phyloP scores from a whole-genome alignment of 192 early-diverging fungal genomes.

The Backusella circina region DNA sequence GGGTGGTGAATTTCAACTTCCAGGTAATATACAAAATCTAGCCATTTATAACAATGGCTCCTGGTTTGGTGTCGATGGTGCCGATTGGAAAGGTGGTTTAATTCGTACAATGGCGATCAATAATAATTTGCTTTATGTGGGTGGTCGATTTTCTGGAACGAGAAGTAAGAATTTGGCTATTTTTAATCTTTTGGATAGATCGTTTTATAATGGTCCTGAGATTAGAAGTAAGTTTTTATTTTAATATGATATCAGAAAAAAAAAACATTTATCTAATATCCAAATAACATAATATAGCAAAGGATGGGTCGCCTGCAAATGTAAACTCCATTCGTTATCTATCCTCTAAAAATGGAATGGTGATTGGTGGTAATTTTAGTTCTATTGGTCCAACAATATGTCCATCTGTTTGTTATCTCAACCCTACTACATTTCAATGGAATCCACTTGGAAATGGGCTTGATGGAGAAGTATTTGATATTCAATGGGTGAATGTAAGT shows the following conservation, averaged over 20 bases:
- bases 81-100: conserved; percentile 40
- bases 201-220: conserved; percentile 19
- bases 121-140: conserved; percentile 54
- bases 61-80: conserved; percentile 39
- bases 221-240: conserved; percentile 21
- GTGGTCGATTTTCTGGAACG: conserved; percentile 43
- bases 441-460: conserved; percentile 25
- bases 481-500: conserved; percentile 32
- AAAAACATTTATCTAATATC: conserved; percentile 30
- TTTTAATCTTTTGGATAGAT: conserved; percentile 46
- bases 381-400: conserved; percentile 39
- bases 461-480: conserved; percentile 27
- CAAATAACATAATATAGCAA: conserved; percentile 8
- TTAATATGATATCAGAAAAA: conserved; percentile 18
- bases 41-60: conserved; percentile 42
- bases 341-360: conserved; percentile 24
- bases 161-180: conserved; percentile 30
- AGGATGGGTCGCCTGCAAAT: conserved; percentile 9
- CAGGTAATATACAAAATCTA: conserved; percentile 39
- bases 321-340: conserved; percentile 27
- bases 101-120: conserved; percentile 46
- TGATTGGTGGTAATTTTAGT: conserved; percentile 59
- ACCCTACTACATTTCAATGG: conserved; percentile 30
- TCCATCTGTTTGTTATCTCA: conserved; percentile 27
- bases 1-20: conserved; percentile 55